Percentiles rank a stretch among this genome's conserved stretches.
Evolutionary conservation across 768 basidiomycete genomes (phyloP).

Genomic region (Pleurotus tuber-regium): DNA sequence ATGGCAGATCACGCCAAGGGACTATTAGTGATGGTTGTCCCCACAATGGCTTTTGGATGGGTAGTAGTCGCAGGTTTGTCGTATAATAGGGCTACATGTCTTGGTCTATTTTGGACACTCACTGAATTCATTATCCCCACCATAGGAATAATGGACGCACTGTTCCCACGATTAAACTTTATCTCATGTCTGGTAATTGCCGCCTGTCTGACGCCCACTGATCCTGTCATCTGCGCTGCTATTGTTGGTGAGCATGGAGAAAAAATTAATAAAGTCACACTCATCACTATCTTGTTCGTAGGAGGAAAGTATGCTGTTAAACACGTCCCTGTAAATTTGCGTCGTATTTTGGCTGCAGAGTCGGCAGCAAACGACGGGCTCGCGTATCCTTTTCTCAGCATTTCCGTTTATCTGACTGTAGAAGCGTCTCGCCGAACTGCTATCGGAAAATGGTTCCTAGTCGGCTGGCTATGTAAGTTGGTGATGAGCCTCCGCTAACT

Average conservation of each 20-base stretch:
- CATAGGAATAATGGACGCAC: constrained; percentile 58
- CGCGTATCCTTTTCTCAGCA: constrained; percentile 87
- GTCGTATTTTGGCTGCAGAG: constrained; percentile 82
- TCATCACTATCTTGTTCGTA: constrained; percentile 19
- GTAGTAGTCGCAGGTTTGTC: constrained; percentile 62
- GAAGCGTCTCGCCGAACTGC: constrained; percentile 63
- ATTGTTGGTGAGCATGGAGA: constrained; percentile 62
- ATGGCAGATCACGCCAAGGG: constrained; percentile 77
- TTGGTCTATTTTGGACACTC: no score
- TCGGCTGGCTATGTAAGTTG: constrained; percentile 76
- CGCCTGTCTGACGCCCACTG: constrained; percentile 90
- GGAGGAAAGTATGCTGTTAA: constrained; percentile 69
- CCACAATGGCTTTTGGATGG: constrained; percentile 88
- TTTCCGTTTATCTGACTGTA: constrained; percentile 83
- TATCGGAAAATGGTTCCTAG: constrained; percentile 80
- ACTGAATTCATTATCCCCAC: not conserved
- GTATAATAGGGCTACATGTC: not conserved
- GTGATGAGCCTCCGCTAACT: not conserved
- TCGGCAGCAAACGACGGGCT: constrained; percentile 95
- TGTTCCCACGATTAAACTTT: constrained; percentile 73
- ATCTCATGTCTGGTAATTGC: constrained; percentile 83
- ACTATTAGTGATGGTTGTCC: constrained; percentile 66
- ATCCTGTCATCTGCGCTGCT: constrained; percentile 88
- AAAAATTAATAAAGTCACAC: not conserved
- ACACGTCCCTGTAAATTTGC: constrained; percentile 72